Evolutionary conservation across 192 early-diverging fungal genomes (phyloP).

Genomic region (Thamnidium elegans): DNA sequence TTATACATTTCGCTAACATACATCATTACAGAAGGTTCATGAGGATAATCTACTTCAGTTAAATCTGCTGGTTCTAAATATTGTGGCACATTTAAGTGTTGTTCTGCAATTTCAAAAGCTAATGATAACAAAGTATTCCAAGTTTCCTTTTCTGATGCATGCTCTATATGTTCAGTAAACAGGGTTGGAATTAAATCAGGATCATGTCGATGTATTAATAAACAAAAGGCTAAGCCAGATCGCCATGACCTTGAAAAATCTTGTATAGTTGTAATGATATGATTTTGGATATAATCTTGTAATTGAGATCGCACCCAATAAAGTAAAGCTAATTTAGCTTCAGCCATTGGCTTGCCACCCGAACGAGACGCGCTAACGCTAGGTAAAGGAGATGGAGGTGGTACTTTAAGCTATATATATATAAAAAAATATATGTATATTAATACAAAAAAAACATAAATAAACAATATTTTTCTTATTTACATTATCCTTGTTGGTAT

Average conservation of each 20-base stretch:
- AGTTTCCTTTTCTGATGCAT: conserved; percentile 31
- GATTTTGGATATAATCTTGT: conserved; percentile 39
- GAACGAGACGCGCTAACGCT: conserved; percentile 12
- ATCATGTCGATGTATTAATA: conserved; percentile 37
- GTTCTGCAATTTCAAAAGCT: conserved; percentile 43
- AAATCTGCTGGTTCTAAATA: conserved; percentile 47
- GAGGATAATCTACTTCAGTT: conserved; percentile 47
- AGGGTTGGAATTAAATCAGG: conserved; percentile 10
- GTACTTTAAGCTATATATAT: conserved; percentile 3
- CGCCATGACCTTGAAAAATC: conserved; percentile 55
- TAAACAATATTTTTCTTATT: too few relatives aligned
- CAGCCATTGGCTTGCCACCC: conserved; percentile 11
- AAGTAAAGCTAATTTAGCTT: conserved; percentile 48
- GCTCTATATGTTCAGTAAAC: conserved; percentile 25
- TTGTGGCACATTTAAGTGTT: conserved; percentile 38
- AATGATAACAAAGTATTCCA: conserved; percentile 34
- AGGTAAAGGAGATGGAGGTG: conserved; percentile 9
- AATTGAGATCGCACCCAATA: conserved; percentile 50
- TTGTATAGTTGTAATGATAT: conserved; percentile 44
- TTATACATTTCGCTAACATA: conserved; percentile 51
- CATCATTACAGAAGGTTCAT: conserved; percentile 53
- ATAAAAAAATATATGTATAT: not conserved
- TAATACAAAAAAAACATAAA: too few relatives aligned
- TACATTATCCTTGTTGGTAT: conserved; percentile 4
- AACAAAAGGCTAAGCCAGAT: conserved; percentile 50